Evolutionary conservation across 805 yeast species (phyloP).

Genomic region (Metschnikowia matae): DNA sequence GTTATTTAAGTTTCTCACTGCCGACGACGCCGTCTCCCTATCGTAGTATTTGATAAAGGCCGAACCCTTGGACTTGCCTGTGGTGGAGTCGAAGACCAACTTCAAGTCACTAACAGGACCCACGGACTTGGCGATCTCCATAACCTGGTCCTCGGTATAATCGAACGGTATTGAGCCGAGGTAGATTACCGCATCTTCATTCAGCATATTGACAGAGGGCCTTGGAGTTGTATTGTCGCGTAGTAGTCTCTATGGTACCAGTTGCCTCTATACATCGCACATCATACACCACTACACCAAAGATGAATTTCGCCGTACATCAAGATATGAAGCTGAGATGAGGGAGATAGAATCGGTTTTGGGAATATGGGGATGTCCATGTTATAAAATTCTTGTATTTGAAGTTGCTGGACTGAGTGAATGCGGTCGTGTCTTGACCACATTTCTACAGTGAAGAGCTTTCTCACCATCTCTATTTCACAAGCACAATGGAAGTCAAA

Average conservation of each 20-base stretch:
- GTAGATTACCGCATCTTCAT: slow-evolving; percentile 42
- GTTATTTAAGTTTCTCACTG: slow-evolving; percentile 83
- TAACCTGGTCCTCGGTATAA: slow-evolving; percentile 89
- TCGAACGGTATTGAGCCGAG: slow-evolving; percentile 90
- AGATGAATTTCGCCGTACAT: background rate
- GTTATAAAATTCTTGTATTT: too few species aligned
- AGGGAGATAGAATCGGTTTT: too few species aligned
- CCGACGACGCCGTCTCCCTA: slow-evolving; percentile 81
- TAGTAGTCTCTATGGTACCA: too few species aligned
- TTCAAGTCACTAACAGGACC: slow-evolving; percentile 81
- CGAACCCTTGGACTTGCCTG: slow-evolving; percentile 88
- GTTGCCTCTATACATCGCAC: background rate
- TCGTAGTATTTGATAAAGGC: slow-evolving; percentile 84
- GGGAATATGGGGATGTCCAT: too few species aligned
- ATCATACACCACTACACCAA: background rate
- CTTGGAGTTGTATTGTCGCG: too few species aligned
- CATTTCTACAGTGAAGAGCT: background rate
- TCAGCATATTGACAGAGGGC: slow-evolving; percentile 1
- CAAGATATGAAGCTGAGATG: too few species aligned
- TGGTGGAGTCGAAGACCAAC: slow-evolving; percentile 78
- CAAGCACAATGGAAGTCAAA: slow-evolving; percentile 53
- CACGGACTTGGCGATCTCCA: slow-evolving; percentile 77
- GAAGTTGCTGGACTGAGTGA: too few species aligned
- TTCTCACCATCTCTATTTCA: background rate
- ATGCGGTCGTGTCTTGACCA: background rate